A percentile compares a stretch with the other conserved stretches of the same genome.
Conservation (phyloP, 2,329 filamentous ascomycete genomes). For the Neofusicoccum cordaticola region DNA sequence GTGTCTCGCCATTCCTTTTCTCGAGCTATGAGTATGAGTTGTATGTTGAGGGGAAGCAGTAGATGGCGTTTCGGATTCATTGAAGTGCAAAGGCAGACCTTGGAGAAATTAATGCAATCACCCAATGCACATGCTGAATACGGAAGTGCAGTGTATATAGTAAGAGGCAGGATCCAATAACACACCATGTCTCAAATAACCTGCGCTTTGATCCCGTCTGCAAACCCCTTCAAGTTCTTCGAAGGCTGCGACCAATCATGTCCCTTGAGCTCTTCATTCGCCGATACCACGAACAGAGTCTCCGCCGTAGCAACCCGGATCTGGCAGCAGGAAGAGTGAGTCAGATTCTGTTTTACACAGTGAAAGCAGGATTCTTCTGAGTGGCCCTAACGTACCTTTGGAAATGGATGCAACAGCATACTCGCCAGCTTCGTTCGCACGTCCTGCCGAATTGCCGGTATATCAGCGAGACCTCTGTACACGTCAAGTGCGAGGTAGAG, state of each 20-base stretch:
- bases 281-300: constrained; percentile 38
- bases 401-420: constrained; percentile 79
- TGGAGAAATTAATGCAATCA: too few species aligned
- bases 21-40: constrained; percentile 28
- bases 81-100: too few species aligned
- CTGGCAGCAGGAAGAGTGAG: constrained; percentile 18
- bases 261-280: constrained; percentile 33
- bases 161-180: too few species aligned
- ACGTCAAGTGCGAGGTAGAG: constrained; percentile 76
- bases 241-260: constrained; percentile 35
- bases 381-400: constrained; percentile 33
- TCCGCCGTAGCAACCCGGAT: constrained; percentile 41
- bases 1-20: constrained; percentile 41
- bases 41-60: background rate
- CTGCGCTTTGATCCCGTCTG: constrained; percentile 22
- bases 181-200: background rate
- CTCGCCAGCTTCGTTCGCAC: constrained; percentile 68
- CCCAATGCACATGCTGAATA: too few species aligned
- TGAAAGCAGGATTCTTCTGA: too few species aligned
- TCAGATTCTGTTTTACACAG: background rate
- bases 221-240: constrained; percentile 31
- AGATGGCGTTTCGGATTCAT: too few species aligned
- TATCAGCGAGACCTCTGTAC: constrained; percentile 64
- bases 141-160: too few species aligned
- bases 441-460: constrained; percentile 50